Evolutionary conservation across 2,329 filamentous ascomycete genomes (phyloP).

Genomic region (Hypoxylon sp.): DNA sequence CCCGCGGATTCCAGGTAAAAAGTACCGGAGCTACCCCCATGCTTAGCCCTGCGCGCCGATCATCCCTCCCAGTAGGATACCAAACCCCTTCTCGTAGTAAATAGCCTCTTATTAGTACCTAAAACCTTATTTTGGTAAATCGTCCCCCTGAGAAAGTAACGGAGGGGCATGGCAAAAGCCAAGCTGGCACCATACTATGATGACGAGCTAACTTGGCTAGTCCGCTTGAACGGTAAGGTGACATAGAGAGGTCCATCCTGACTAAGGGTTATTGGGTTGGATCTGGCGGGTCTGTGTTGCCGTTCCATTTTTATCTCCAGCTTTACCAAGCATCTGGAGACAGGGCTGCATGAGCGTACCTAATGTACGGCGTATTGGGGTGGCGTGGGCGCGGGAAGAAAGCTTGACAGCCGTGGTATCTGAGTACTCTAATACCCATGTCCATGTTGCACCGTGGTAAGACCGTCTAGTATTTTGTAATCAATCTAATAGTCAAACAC

Average conservation of each 20-base stretch:
- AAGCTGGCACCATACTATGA: slow-evolving; percentile 19
- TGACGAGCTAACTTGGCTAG: slow-evolving; percentile 20
- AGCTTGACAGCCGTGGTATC: slow-evolving; percentile 16
- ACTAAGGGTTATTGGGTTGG: slow-evolving; percentile 33
- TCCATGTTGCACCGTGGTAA: slow-evolving; percentile 15
- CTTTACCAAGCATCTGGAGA: slow-evolving; percentile 42
- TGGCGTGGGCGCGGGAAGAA: slow-evolving; percentile 17
- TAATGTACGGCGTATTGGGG: slow-evolving; percentile 12
- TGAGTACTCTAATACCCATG: background rate
- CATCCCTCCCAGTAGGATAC: slow-evolving; percentile 8
- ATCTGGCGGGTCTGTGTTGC: slow-evolving; percentile 33
- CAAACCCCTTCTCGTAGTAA: slow-evolving; percentile 12
- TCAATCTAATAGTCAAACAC: slow-evolving; percentile 1
- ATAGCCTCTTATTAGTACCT: slow-evolving; percentile 17
- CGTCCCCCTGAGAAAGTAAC: slow-evolving; percentile 15
- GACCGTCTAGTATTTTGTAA: slow-evolving; percentile 12
- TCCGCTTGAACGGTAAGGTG: slow-evolving; percentile 32
- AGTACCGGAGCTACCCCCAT: slow-evolving; percentile 34
- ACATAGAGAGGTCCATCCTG: slow-evolving; percentile 27
- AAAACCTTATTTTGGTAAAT: slow-evolving; percentile 22
- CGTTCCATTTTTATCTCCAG: slow-evolving; percentile 44
- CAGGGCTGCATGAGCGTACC: slow-evolving; percentile 31
- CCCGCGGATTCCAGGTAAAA: slow-evolving; percentile 19
- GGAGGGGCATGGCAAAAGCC: slow-evolving; percentile 14
- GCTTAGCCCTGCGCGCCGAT: slow-evolving; percentile 17